These are phyloP conservation scores for Boletus nobilissimus DNA, from an alignment of 1,284 basidiomycete species.

Conservation along the genomic window DNA sequence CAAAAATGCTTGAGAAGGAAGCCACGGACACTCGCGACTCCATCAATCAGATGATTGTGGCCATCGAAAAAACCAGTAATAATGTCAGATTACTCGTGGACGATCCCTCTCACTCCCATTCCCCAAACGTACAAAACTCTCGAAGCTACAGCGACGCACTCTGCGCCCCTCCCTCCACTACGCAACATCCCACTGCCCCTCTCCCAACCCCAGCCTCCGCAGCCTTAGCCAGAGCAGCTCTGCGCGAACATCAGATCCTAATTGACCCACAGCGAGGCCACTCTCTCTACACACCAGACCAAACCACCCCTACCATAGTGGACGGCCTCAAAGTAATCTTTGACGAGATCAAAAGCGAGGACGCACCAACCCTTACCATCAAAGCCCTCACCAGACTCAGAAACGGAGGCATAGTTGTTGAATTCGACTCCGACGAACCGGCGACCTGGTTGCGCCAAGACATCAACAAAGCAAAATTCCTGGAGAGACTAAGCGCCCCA, in stretches of 20 bases:
- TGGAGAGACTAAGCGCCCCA: background rate
- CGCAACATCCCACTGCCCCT: background rate
- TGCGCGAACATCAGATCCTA: background rate
- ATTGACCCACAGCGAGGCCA: background rate
- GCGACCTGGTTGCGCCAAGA: background rate
- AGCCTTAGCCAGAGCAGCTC: background rate
- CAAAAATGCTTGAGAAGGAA: no score
- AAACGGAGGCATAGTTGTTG: background rate
- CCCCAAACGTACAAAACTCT: no score
- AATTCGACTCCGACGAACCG: background rate
- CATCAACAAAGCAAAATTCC: background rate
- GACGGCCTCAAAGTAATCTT: background rate
- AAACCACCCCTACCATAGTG: background rate
- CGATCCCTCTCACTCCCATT: no score
- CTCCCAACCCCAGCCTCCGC: background rate
- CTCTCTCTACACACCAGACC: background rate
- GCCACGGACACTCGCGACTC: no score
- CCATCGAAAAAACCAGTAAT: no score
- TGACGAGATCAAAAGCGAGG: accelerated
- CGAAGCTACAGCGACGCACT: background rate
- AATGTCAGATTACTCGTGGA: no score
- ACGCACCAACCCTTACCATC: background rate
- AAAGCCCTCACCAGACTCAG: background rate
- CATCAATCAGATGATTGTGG: no score
- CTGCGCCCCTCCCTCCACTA: background rate